These are phyloP conservation scores for Heterobasidion irregulare DNA, from an alignment of 1,284 basidiomycete species.

Conservation along the genomic window DNA sequence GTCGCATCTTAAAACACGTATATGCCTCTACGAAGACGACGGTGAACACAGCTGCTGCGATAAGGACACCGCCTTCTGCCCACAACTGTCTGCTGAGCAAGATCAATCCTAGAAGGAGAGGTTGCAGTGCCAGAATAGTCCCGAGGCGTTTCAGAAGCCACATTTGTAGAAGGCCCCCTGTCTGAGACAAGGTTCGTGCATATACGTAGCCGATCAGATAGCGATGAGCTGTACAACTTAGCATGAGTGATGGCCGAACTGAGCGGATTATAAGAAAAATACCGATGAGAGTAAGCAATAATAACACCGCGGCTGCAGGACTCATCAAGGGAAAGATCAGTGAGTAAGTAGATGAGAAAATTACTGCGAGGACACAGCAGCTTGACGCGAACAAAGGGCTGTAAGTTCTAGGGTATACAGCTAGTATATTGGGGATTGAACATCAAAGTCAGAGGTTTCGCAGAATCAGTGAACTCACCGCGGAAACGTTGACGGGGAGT, in stretches of 20 bases:
- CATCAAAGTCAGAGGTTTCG: background rate
- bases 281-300: constrained; percentile 67
- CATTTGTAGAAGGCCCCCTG: constrained; percentile 63
- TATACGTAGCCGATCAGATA: constrained; percentile 73
- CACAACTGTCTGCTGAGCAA: constrained; percentile 58
- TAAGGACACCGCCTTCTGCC: constrained; percentile 59
- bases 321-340: constrained; percentile 73
- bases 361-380: constrained; percentile 57
- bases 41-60: constrained; percentile 45
- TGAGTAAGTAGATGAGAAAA: constrained; percentile 64
- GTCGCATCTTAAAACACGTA: constrained; percentile 37
- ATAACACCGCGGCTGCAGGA: constrained; percentile 57
- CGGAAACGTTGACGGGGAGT: constrained; percentile 77
- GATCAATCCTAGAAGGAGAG: constrained; percentile 65
- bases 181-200: constrained; percentile 59
- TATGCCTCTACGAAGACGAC: constrained; percentile 53
- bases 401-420: constrained; percentile 64
- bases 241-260: background rate
- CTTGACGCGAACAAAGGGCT: constrained; percentile 59
- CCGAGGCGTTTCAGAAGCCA: constrained; percentile 68
- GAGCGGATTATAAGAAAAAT: constrained; percentile 13
- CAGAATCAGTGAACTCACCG: constrained; percentile 34
- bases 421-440: constrained; percentile 26
- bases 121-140: constrained; percentile 60
- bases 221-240: constrained; percentile 45